A percentile compares a stretch with the other conserved stretches of the same genome.
These are phyloP conservation scores for Tympanopsis confertula DNA, from an alignment of 2,329 filamentous ascomycete genomes.

Conservation along the genomic window DNA sequence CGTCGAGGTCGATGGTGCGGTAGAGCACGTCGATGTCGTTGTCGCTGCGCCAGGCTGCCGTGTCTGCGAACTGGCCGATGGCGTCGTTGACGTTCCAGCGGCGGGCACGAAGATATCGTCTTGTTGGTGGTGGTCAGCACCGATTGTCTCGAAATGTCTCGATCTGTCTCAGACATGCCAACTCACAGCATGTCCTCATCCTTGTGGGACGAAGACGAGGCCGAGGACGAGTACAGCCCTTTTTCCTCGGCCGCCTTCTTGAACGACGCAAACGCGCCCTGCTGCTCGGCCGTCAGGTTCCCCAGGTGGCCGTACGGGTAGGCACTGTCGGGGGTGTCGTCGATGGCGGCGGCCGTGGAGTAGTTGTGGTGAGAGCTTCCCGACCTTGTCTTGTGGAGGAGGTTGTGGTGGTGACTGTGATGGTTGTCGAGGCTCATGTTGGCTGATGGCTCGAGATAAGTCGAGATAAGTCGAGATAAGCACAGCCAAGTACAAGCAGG, in stretches of 20 bases:
- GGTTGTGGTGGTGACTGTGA: too few species aligned
- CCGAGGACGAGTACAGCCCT: slow-evolving; percentile 46
- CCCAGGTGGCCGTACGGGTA: slow-evolving; percentile 73
- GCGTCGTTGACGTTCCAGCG: slow-evolving; percentile 71
- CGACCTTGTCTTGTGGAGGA: too few species aligned
- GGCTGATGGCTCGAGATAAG: too few species aligned
- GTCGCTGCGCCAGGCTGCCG: slow-evolving; percentile 73
- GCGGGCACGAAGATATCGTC: slow-evolving; percentile 75
- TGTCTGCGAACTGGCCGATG: slow-evolving; percentile 73
- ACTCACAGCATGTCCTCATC: slow-evolving; percentile 62
- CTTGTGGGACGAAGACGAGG: slow-evolving; percentile 51
- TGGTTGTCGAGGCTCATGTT: too few species aligned
- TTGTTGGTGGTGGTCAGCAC: slow-evolving; percentile 18
- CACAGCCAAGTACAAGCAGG: too few species aligned
- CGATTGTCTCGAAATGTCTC: not conserved
- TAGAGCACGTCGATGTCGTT: slow-evolving; percentile 73
- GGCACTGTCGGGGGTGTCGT: slow-evolving; percentile 22
- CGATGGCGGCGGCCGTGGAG: not conserved
- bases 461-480: too few species aligned
- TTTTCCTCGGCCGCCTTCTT: slow-evolving; percentile 56
- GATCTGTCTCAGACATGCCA: not conserved
- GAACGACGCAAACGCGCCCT: slow-evolving; percentile 57
- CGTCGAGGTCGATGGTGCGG: slow-evolving; percentile 72
- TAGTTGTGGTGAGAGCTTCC: too few species aligned
- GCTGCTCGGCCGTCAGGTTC: slow-evolving; percentile 61